These are phyloP conservation scores for Saccharomycopsis schoenii DNA, from an alignment of 805 yeast species.

Conservation along the genomic window DNA sequence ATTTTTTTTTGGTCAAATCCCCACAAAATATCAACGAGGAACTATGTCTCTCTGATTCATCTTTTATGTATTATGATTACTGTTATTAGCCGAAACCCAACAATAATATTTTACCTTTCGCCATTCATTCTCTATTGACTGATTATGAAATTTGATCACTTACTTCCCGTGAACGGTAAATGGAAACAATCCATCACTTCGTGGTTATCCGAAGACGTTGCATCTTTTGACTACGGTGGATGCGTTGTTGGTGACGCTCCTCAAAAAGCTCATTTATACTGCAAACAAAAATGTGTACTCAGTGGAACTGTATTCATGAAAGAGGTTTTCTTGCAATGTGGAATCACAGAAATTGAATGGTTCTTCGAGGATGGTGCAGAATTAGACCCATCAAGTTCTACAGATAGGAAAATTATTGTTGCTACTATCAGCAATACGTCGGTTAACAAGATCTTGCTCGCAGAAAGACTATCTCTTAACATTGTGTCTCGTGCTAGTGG, in stretches of 20 bases:
- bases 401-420: constrained; percentile 51
- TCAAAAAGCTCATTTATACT: constrained; percentile 67
- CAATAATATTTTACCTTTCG: background rate
- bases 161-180: constrained; percentile 64
- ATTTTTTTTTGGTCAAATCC: no score
- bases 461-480: constrained; percentile 82
- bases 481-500: constrained; percentile 79
- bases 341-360: constrained; percentile 60
- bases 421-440: constrained; percentile 68
- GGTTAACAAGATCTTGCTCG: constrained; percentile 65
- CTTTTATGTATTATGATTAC: no score
- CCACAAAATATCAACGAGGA: no score
- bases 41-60: background rate
- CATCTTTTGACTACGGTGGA: constrained; percentile 91
- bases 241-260: constrained; percentile 76
- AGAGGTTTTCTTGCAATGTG: constrained; percentile 75
- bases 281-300: constrained; percentile 72
- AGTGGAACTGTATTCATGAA: constrained; percentile 85
- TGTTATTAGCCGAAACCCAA: no score
- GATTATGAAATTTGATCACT: constrained; percentile 27
- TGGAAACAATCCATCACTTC: constrained; percentile 75
- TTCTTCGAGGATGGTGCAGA: constrained; percentile 55
- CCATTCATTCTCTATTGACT: background rate
- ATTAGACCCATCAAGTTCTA: constrained; percentile 32
- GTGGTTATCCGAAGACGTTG: constrained; percentile 82